Evolutionary conservation across 768 basidiomycete genomes (phyloP).

Genomic region (Rhizopogon rudus): DNA sequence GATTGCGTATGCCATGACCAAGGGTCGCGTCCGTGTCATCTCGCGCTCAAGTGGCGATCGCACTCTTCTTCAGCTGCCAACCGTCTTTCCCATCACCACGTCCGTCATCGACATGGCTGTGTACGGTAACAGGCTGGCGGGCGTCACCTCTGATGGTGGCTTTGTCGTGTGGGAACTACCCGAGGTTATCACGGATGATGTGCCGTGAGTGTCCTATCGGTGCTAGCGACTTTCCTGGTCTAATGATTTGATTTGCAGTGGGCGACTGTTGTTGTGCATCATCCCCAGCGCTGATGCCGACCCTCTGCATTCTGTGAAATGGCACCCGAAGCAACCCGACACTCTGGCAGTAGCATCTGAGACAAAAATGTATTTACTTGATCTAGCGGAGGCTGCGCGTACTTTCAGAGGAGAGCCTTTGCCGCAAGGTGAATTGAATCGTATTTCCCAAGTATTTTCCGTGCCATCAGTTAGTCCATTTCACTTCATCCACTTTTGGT

Average conservation of each 20-base stretch:
- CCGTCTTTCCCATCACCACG: conserved; percentile 52
- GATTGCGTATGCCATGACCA: conserved; percentile 92
- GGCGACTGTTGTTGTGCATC: conserved; percentile 64
- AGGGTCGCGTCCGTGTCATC: conserved; percentile 86
- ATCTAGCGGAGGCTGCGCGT: conserved; percentile 58
- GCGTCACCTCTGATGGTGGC: conserved; percentile 84
- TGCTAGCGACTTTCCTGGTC: conserved; percentile 13
- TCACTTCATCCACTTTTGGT: neutral
- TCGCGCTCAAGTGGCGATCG: conserved; percentile 86
- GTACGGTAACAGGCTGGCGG: conserved; percentile 74
- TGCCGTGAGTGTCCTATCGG: conserved; percentile 49
- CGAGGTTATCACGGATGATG: conserved; percentile 79
- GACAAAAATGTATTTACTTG: conserved; percentile 69
- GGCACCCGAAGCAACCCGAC: conserved; percentile 82
- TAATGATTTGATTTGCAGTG: conserved; percentile 35
- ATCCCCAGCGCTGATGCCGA: conserved; percentile 52
- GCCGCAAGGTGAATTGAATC: conserved; percentile 62
- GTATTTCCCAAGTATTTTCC: conserved; percentile 62
- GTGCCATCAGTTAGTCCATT: conserved; percentile 58
- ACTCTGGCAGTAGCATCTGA: conserved; percentile 81
- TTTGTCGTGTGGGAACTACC: conserved; percentile 89
- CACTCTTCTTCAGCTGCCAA: conserved; percentile 73
- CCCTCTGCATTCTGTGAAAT: conserved; percentile 77
- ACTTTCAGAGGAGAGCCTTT: conserved; percentile 61
- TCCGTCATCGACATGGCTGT: conserved; percentile 86